Conservation (phyloP, 2,329 filamentous ascomycete species). For the Arthrobotrys megalospora region DNA sequence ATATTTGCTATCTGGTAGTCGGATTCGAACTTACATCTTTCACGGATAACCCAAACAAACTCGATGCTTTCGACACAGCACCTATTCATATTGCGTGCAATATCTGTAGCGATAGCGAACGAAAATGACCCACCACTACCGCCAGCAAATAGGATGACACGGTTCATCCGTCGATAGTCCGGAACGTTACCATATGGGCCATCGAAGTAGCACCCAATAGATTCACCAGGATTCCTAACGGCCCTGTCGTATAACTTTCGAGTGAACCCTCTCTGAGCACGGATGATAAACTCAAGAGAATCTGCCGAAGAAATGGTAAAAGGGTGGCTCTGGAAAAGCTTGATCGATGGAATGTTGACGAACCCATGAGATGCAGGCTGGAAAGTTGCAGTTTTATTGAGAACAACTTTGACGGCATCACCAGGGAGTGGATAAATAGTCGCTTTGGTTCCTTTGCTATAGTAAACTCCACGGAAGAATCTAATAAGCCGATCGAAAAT, state of each 20-base stretch:
- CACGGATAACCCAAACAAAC: conserved; percentile 71
- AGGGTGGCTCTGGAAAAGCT: conserved; percentile 74
- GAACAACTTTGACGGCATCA: conserved; percentile 73
- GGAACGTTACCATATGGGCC: conserved; percentile 75
- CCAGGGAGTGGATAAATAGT: conserved; percentile 72
- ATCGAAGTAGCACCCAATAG: conserved; percentile 72
- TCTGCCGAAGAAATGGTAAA: conserved; percentile 74
- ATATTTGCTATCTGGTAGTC: neutral
- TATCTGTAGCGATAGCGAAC: conserved; percentile 70
- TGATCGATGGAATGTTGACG: conserved; percentile 75
- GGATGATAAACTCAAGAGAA: conserved; percentile 73
- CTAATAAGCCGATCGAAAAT: conserved; percentile 71
- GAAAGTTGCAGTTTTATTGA: conserved; percentile 70
- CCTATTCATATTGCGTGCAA: conserved; percentile 69
- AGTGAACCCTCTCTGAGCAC: conserved; percentile 75
- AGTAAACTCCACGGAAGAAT: conserved; percentile 68
- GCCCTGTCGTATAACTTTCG: conserved; percentile 72
- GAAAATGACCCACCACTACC: conserved; percentile 76
- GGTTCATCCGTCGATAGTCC: conserved; percentile 72
- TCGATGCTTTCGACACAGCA: conserved; percentile 67
- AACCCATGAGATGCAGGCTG: conserved; percentile 76
- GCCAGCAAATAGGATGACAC: conserved; percentile 74
- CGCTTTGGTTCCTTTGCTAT: conserved; percentile 72
- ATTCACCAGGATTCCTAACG: conserved; percentile 70
- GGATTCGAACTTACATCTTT: conserved; percentile 68